Percentiles rank a stretch among this genome's conserved stretches.
Conservation (phyloP, 768 basidiomycete genomes). For the Boletus subparvulus region DNA sequence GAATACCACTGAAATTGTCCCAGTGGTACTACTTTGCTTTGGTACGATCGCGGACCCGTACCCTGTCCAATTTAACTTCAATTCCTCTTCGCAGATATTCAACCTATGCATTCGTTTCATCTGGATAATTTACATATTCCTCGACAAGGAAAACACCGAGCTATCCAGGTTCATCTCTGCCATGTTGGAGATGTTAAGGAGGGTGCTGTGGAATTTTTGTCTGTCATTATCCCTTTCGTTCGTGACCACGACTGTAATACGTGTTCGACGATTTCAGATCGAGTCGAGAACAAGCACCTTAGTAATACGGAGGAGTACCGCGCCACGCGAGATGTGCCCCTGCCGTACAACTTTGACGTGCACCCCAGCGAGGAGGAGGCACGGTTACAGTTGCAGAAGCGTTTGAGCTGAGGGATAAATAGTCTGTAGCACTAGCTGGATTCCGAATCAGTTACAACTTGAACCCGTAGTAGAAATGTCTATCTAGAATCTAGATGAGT, state of each 20-base stretch:
- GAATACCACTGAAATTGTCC: not conserved
- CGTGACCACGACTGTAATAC: not conserved
- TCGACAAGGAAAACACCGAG: conserved; percentile 43
- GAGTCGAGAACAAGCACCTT: conserved; percentile 88
- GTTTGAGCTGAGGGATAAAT: conserved; percentile 25
- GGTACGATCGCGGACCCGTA: conserved; percentile 40
- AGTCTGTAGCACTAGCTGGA: no score
- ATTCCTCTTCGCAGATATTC: conserved; percentile 47
- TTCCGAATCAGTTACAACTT: no score
- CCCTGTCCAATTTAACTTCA: not conserved
- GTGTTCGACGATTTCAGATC: conserved; percentile 43
- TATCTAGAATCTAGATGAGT: no score
- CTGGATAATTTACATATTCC: conserved; percentile 80
- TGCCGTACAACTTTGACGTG: conserved; percentile 68
- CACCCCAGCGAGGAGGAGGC: conserved; percentile 46
- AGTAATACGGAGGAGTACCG: conserved; percentile 84
- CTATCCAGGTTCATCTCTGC: conserved; percentile 67
- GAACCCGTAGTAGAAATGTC: no score
- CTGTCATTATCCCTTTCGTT: conserved; percentile 27
- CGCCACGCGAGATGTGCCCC: conserved; percentile 77
- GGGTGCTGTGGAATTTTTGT: conserved; percentile 95
- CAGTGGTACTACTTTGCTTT: conserved; percentile 80
- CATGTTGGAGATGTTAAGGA: conserved; percentile 71
- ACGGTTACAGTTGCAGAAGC: conserved; percentile 14
- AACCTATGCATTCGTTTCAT: conserved; percentile 77